Evolutionary conservation across 345 rosid genomes (phyloP), one percentile per base, ranked within the genome.

Genomic region (Sisymbrium altissimum): DNA sequence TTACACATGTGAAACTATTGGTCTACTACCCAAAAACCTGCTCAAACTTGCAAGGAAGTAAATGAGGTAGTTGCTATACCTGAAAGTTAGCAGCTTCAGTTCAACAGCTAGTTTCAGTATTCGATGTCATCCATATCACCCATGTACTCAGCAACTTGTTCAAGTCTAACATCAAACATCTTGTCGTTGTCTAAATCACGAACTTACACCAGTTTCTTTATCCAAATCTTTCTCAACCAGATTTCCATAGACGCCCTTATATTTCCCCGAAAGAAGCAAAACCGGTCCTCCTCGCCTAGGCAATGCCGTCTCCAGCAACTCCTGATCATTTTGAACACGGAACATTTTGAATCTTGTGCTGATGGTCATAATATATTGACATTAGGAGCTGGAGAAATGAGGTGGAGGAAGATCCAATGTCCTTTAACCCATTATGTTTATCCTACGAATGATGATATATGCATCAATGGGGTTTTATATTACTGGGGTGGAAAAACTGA

Each of bases 221-320:
- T 93, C 91, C 56, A 81, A 78, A 82, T 91, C 89, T 83, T 76
- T 91, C 62, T 85, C 84, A 36, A 89, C 85, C 68, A 93, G 80
- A 70, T 33, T 86, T 44, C 97, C 98, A 78, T 81, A 87, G 0
- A 74, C 80, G 43, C 91, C 94, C 58, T 86, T 84, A 74, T 89
- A 82, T 56, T 75, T 89, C 30, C 97, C 96, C 53, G 74, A 77
- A 25, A 91, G 69, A 66, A 93, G 81, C 68, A 91, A 78, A 19
- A 91, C 91, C 0, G 75, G 74, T 6, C 94, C 96, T 5, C 91
- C 94, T 13, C 85, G 83, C 72, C 82, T 84, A 0, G 97, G 97
- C 74, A 93, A 68, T 72, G 92, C 97, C 59, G 92, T 91, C 91
- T 93, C 94, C 1, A 93, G 96, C 73, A 84, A 56, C 60, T 86